A percentile compares a stretch with the other conserved stretches of the same genome.
These are phyloP conservation scores for Pythium sp. DNA, from an alignment of 352 stramenopile species.

Conservation along the genomic window DNA sequence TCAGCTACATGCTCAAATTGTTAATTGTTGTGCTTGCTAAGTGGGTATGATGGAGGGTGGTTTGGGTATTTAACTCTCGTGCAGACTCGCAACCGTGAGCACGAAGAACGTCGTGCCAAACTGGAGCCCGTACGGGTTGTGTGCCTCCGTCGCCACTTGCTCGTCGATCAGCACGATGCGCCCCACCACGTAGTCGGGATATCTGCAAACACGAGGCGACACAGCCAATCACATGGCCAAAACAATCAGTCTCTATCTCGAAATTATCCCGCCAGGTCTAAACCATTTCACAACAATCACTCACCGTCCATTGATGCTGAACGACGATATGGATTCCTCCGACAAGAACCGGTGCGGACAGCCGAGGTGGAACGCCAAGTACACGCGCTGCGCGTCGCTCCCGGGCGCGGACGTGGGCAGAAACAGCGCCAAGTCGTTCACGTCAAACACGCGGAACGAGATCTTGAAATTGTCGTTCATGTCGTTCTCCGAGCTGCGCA, in stretches of 20 bases:
- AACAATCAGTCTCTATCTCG: background rate
- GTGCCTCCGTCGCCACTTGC: slow-evolving; percentile 68
- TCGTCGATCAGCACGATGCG: slow-evolving; percentile 88
- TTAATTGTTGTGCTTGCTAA: background rate
- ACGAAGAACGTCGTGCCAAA: slow-evolving; percentile 85
- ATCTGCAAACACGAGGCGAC: slow-evolving; percentile 36
- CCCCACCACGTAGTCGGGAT: slow-evolving; percentile 85
- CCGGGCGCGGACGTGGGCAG: slow-evolving; percentile 78
- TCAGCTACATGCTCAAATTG: background rate
- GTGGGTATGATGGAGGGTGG: no score
- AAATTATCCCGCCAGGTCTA: no score
- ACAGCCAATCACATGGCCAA: slow-evolving; percentile 1
- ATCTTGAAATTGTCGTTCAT: slow-evolving; percentile 78
- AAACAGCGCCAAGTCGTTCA: slow-evolving; percentile 83
- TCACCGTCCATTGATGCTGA: slow-evolving; percentile 78
- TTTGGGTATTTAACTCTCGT: slow-evolving; percentile 57
- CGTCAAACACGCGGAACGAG: slow-evolving; percentile 79
- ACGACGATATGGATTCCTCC: slow-evolving; percentile 87
- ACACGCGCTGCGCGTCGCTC: slow-evolving; percentile 74
- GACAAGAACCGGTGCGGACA: slow-evolving; percentile 86
- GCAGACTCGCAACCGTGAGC: slow-evolving; percentile 78
- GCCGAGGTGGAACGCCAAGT: slow-evolving; percentile 83
- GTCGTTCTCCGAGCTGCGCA: slow-evolving; percentile 60
- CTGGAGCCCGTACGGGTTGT: slow-evolving; percentile 81
- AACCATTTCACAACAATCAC: slow-evolving; percentile 7